Base-by-base conservation (phyloP, 129 eudicot genomes). In the Oenanthe sinensis region DNA sequence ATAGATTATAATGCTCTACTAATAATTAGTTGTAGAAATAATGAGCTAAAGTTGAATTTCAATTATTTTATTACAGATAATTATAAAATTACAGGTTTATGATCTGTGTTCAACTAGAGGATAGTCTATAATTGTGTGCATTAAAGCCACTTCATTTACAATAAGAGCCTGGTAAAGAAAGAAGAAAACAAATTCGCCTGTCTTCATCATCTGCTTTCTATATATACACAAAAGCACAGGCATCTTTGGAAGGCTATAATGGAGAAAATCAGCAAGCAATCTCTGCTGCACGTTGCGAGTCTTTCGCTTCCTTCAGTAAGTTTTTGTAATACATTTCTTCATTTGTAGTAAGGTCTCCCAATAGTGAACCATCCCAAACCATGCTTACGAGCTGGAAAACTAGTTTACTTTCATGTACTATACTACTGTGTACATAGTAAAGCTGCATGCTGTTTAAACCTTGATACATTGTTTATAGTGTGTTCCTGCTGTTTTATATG, bases 281-380 rank as follows among this genome's bases (percentile, higher is more conserved):
- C 88, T 60, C 90, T 87, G 71, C 30, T 82, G 28, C 37, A 75
- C 22, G 87, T 81, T 65, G 90, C 89, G 22, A 82, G 70, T 75
- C 85, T 88, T 8, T 54, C 92, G 14, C 48, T 84, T 80, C 92
- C 90, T 8, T 74, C 80, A 28, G 90, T 86, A 71, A 55, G 79
- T 79, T 48, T 11, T 62, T 74, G 14, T 10, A 43, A 22, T 71
- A 36, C 47, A 42, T 43, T 8, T 71, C 48, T 33, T 20, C 30
- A 19, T 20, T 71, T 4, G 3, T 71, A 7, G 28, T 8, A 43
- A 20, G 13, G 14, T 33, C 40, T 68, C 24, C 8, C 2, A 20
- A 54, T 54, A 54, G 26, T 19, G 6, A 54, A 22, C 28, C 12
- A 54, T 54, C 63, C 24, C 8, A 20, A 54, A 5, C 24, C 63